A percentile compares a stretch with the other conserved stretches of the same genome.
phyloP scores from a whole-genome alignment of 768 basidiomycete species.

The Clitopilus passeckerianus region DNA sequence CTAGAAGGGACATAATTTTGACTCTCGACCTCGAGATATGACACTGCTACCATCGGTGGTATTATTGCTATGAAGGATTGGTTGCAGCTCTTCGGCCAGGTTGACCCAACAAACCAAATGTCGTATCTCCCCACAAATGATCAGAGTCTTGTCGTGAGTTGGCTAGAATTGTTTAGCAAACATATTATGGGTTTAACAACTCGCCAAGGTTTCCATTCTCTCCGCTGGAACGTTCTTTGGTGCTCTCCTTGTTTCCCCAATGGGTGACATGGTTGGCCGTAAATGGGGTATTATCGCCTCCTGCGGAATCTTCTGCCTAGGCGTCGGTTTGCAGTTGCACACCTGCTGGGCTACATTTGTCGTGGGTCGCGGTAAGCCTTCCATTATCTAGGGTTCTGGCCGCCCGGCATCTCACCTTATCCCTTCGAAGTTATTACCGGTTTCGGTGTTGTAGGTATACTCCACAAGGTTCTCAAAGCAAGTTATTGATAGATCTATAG shows the following conservation, averaged over 20 bases:
- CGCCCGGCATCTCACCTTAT: constrained; percentile 13
- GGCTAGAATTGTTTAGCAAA: background rate
- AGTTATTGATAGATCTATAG: constrained; percentile 1
- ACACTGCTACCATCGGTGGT: constrained; percentile 82
- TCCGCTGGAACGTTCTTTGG: constrained; percentile 90
- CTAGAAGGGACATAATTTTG: background rate
- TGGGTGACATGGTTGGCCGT: constrained; percentile 46
- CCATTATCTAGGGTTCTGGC: background rate
- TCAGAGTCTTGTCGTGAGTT: constrained; percentile 34
- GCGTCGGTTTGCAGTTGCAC: constrained; percentile 56
- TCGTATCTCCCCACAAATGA: constrained; percentile 37
- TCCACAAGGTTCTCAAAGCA: constrained; percentile 3
- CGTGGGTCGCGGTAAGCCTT: constrained; percentile 18
- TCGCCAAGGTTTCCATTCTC: constrained; percentile 47
- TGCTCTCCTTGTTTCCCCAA: constrained; percentile 42
- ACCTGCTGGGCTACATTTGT: constrained; percentile 20
- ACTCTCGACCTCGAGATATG: constrained; percentile 48
- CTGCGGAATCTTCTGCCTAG: constrained; percentile 56
- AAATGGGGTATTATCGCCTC: constrained; percentile 57
- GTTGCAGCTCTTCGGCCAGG: constrained; percentile 44
- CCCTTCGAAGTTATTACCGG: constrained; percentile 67
- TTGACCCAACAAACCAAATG: constrained; percentile 9
- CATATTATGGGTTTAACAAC: background rate
- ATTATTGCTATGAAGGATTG: constrained; percentile 61
- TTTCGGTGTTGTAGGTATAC: constrained; percentile 48